A percentile compares a stretch with the other conserved stretches of the same genome.
These are phyloP conservation scores for Pleurotus giganteus DNA, from an alignment of 768 basidiomycete genomes.

Conservation along the genomic window DNA sequence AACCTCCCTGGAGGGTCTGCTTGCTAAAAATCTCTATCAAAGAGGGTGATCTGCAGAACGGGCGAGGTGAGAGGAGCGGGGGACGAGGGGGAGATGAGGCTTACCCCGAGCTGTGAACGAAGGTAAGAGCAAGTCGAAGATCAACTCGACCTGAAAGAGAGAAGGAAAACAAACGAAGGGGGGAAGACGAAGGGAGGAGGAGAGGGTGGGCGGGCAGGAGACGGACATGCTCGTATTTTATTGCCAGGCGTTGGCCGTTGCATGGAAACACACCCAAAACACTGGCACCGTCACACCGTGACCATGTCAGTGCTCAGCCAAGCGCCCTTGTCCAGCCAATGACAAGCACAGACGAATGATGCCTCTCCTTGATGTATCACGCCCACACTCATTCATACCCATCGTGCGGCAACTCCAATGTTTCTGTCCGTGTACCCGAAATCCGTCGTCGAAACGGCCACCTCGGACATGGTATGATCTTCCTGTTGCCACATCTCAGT, in stretches of 20 bases:
- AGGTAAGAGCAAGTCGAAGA: constrained; percentile 54
- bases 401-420: too few species aligned
- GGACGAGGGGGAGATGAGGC: constrained; percentile 14
- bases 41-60: constrained; percentile 56
- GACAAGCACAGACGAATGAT: background rate
- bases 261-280: constrained; percentile 13
- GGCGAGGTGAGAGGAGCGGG: constrained; percentile 8
- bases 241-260: constrained; percentile 2
- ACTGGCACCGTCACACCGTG: background rate
- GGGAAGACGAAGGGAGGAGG: constrained; percentile 36
- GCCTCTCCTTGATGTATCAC: constrained; percentile 3
- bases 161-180: constrained; percentile 37
- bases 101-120: constrained; percentile 49
- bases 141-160: constrained; percentile 62
- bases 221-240: constrained; percentile 18
- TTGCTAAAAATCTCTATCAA: constrained; percentile 61
- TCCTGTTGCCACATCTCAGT: too few species aligned
- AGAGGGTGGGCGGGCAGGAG: constrained; percentile 21
- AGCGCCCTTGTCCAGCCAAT: constrained; percentile 4
- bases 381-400: too few species aligned
- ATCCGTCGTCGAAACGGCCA: constrained; percentile 4
- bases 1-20: constrained; percentile 64
- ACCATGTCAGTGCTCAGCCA: constrained; percentile 9
- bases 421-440: too few species aligned
- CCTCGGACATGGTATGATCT: background rate